Evolutionary conservation across 257 asterid genomes (phyloP), one percentile per base, ranked within the genome.

Genomic region (Oldenlandia corymbosa): DNA sequence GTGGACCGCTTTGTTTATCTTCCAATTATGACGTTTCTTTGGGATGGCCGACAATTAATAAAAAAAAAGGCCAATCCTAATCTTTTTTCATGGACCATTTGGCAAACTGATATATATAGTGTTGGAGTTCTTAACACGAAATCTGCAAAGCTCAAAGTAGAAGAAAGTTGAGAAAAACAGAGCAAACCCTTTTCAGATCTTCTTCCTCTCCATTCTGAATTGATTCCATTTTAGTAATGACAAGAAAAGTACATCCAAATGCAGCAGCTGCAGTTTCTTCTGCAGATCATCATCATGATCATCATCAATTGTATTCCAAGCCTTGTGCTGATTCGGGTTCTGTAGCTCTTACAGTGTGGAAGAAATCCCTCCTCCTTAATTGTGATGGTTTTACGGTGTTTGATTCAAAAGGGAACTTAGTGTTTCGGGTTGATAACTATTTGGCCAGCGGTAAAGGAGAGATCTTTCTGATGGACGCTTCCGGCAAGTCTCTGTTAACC

Each of bases 341-440:
- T 3, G 61, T 41, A 68, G 88, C 76, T 37, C 78, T 86, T 1
- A 88, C 96, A 14, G 92, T 88, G 5, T 88, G 95, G 96, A 88
- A 83, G 76, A 88, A 88, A 64, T 88, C 95, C 32, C 64, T 88
- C 52, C 79, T 88, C 34, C 71, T 84, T 30, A 86, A 75, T 72
- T 84, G 95, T 76, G 81, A 80, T 39, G 96, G 95, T 2, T 88
- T 86, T 72, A 88, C 96, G 10, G 92, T 88, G n/a, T 82, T 75
- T 46, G 96, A 82, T 64, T 45, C 79, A 23, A 61, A 62, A 1
- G 95, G 96, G 14, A 75, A 83, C 72, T 80, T 88, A 41, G 78
- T 82, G 23, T 88, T 77, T 52, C 88, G 96, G 1, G 95, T 88
- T n/a, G 96, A 88, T 72, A 88, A 84, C 27, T 86, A 88, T 84